Base-by-base conservation (phyloP, 176 grass and related monocot genomes). In the Phoenix dactylifera region DNA sequence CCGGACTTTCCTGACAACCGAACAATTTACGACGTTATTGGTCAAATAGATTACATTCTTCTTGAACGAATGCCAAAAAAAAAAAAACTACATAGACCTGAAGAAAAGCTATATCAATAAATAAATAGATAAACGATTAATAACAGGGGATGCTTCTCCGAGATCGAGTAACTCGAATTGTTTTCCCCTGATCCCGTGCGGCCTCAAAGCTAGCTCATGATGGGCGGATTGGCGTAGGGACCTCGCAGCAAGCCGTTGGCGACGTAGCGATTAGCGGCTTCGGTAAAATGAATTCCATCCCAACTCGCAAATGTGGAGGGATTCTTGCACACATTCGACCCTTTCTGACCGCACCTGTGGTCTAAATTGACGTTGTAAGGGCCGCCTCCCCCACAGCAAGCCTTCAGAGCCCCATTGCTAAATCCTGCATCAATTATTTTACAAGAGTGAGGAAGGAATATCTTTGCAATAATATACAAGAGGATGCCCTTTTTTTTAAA, bases 201-300 rank as follows among this genome's bases (percentile, higher is more conserved):
- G 7, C 35, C 9, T 12, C 9, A 44, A 44, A 44, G 35, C 35
- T 44, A 44, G 35, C 35, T 14, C 24, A 59, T 59, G 12, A 59
- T 59, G 23, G 57, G 6, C 30, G 57, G 57, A 17, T 88, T 15
- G 1, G 81, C 86, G 48, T 72, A 84, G 18, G 74, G 70, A 51
- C 58, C 77, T 7, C 64, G 48, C 15, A 88, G 57, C 85, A 79
- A 88, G 18, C 63, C 61, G 7, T 70, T 50, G 54, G 71, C 79
- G 12, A 83, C 77, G 39, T 61, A 26, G 39, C 55, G 48, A 49
- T 80, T 4, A 28, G 72, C 76, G 3, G 54, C 63, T 35, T 88
- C 80, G 0, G 85, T 88, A 26, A 88, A 24, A 49, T 83, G 85
- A 10, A 84, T 52, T 3, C 85, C 79, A 55, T 88, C 85, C 80